A percentile compares a stretch with the other conserved stretches of the same genome.
These are phyloP conservation scores for Malassezia caprae DNA, from an alignment of 1,284 basidiomycete genomes.

Conservation along the genomic window DNA sequence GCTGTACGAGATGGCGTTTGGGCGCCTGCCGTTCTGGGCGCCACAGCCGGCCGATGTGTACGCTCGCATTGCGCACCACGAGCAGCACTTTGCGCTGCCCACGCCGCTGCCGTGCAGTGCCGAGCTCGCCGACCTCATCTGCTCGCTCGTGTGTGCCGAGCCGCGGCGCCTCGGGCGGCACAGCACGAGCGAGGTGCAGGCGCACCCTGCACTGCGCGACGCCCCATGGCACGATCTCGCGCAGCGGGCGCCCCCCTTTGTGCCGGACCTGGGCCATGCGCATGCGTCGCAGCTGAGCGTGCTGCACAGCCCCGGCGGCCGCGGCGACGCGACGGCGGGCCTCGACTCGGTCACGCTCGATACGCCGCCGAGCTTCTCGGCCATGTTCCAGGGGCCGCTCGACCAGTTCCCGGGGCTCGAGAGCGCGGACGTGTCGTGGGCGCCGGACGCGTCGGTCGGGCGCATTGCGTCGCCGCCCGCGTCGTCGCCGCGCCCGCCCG, in stretches of 20 bases:
- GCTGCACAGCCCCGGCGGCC: conserved; percentile 13
- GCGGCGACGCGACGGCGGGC: not conserved
- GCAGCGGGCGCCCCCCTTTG: conserved; percentile 29
- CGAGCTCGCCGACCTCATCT: conserved; percentile 22
- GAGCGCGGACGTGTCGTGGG: conserved; percentile 16
- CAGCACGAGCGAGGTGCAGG: conserved; percentile 26
- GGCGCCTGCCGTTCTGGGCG: conserved; percentile 40
- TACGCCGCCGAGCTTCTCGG: conserved; percentile 36
- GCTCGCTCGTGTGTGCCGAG: conserved; percentile 21
- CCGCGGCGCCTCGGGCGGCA: conserved; percentile 24
- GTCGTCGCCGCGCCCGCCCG: not conserved
- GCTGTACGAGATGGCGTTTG: conserved; percentile 45
- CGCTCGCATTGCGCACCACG: conserved; percentile 39
- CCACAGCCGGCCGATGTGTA: conserved; percentile 36
- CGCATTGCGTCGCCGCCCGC: not conserved
- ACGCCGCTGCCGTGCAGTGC: conserved; percentile 18
- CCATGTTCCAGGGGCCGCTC: conserved; percentile 29
- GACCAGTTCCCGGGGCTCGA: conserved; percentile 42
- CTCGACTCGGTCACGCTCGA: conserved; percentile 21
- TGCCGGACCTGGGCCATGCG: conserved; percentile 16
- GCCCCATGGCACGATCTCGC: conserved; percentile 34
- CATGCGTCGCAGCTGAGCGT: conserved; percentile 15
- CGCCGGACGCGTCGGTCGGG: not conserved
- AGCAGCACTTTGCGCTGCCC: conserved; percentile 18
- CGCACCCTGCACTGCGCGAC: conserved; percentile 25